Base-by-base conservation (phyloP, 768 basidiomycete genomes). In the Coprinopsis sp. region DNA sequence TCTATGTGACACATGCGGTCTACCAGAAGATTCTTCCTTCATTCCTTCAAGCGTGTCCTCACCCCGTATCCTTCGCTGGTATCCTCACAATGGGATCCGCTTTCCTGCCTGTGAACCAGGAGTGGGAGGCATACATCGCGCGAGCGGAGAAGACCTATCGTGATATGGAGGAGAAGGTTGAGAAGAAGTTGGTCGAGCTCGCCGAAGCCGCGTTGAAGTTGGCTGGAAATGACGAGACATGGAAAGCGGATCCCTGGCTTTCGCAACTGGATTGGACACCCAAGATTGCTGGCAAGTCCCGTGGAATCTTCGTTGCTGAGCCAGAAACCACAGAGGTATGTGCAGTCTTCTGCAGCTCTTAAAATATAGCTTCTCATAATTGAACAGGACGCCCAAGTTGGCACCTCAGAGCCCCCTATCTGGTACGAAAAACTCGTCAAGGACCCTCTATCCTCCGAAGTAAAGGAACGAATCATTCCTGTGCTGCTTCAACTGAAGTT, bases 261-360 rank as follows among this genome's bases (percentile, higher is more conserved):
- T 77, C 72, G 39, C 96, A 99, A 62, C 71, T 98, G 47, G 94
- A 99, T 61, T 98, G 96, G 96, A 84, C 89, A 1, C 90, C 90
- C 1, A 97, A 98, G 63, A 71, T 76, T 5, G 82, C 80, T 0
- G 76, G 78, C 29, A 81, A 81, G 61, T 81, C 84, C 7, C 71
- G 88, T 58, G 87, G 87, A 0, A 59, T 87, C 6, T 46, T 64
- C 10, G 55, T 66, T 22, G 16, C 24, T 12, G 36, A 27, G n/a
- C 16, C 34, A 2, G 25, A 25, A 5, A 41, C 43, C 31, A 33
- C 47, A 6, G 51, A 52, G 22, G 56, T 60, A 25, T 25, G 56
- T 52, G 14, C 18, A 19, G 12, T 29, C 21, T 29, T 22, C 7
- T 21, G 11, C 6, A 4, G 1, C 25, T 38, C 28, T n/a, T 38